Evolutionary conservation across 2,329 filamentous ascomycete species (phyloP).

Genomic region (Thermothelomyces thermophilus): DNA sequence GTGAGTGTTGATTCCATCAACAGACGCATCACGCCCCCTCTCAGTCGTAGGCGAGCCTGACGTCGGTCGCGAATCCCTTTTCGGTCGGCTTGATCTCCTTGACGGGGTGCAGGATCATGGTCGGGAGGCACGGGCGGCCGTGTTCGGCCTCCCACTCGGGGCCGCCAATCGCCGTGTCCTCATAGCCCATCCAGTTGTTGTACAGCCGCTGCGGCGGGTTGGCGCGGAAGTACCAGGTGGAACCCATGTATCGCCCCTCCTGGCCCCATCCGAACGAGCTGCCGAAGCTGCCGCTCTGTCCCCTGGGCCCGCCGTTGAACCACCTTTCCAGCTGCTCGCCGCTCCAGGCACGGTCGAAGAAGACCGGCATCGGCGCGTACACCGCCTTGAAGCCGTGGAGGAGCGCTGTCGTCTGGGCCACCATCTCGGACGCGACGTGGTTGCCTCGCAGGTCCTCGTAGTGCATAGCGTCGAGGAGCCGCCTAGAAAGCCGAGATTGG

Average conservation of each 20-base stretch:
- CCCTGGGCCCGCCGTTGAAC: conserved; percentile 54
- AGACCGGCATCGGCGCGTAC: conserved; percentile 71
- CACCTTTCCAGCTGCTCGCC: conserved; percentile 47
- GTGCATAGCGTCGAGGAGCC: conserved; percentile 69
- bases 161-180: conserved; percentile 49
- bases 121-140: conserved; percentile 52
- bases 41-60: conserved; percentile 33
- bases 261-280: conserved; percentile 55
- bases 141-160: conserved; percentile 48
- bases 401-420: conserved; percentile 63
- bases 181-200: conserved; percentile 58
- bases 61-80: conserved; percentile 37
- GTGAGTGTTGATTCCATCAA: neutral
- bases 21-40: neutral
- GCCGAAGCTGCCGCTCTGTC: conserved; percentile 47
- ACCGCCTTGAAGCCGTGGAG: conserved; percentile 75
- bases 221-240: conserved; percentile 56
- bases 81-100: conserved; percentile 50
- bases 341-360: conserved; percentile 68
- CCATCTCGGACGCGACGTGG: conserved; percentile 77
- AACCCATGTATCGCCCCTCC: conserved; percentile 51
- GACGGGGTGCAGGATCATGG: conserved; percentile 53
- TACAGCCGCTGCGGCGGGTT: conserved; percentile 51
- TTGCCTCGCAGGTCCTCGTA: conserved; percentile 66
- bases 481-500: conserved; percentile 65